Base-by-base conservation (phyloP, 2,329 filamentous ascomycete species). In the Amylocarpus encephaloides region DNA sequence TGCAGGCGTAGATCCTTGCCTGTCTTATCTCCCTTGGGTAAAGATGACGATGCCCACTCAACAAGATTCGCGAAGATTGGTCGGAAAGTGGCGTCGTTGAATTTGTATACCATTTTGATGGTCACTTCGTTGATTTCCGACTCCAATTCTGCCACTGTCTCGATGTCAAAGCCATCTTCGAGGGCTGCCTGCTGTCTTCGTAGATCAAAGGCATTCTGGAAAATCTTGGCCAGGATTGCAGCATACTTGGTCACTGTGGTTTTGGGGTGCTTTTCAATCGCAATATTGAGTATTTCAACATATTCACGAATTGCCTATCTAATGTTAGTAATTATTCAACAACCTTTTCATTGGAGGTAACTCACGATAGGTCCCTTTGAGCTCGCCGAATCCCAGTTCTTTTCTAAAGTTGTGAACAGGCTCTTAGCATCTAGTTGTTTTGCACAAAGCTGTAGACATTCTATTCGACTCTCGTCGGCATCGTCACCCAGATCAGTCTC, bases 101-200 rank as follows among this genome's bases (percentile, higher is more conserved):
- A 79, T 74, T 97, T 97, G 73, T 95, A 89, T 48, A 95, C 86
- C 83, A 96, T 93, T 68, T 89, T 87, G 52, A 98, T 79, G 0
- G 84, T 80, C 11, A 86, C 81, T 9, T 85, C 79, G 64, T 88
- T 85, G 58, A 88, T 64, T 10, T 74, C 72, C 1, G 72, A 70
- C 64, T 95, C 88, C 11, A 89, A 73, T 38, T 75, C 72, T 16
- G 73, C 68, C 5, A 87, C 67, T 40, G 77, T 71, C 12, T 76
- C 69, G 13, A 73, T 63, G 33, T 55, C 62, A 38, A 73, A 67
- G 10, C 62, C 60, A 48, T 62, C 60, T 19, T 73, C 67, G 1
- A 78, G 70, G 30, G 75, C 66, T 22, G 69, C 65, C 18, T 80
- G 73, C 46, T 78, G 71, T 54, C 82, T 76, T 39, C 86, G 79